Evolutionary conservation across 345 rosid species (phyloP).

Genomic region (Melaleuca quinquenervia): DNA sequence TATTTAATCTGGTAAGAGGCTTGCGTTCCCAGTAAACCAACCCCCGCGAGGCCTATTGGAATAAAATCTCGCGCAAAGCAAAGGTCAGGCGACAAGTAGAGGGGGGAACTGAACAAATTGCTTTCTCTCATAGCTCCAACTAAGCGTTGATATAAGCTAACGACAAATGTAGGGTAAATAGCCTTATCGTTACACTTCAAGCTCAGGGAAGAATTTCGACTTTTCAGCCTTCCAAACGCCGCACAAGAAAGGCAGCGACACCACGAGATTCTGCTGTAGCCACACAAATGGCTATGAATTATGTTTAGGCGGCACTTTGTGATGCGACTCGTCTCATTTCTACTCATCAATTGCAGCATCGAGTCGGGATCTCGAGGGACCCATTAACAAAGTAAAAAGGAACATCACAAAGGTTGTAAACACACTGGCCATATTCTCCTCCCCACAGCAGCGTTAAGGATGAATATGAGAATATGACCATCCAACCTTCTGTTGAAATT

Average conservation of each 20-base stretch:
- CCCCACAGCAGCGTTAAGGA: not conserved
- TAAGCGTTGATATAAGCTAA: not conserved
- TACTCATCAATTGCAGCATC: not conserved
- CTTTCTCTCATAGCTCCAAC: fast-evolving
- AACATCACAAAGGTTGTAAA: not conserved
- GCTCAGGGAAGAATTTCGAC: not conserved
- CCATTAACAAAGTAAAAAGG: not conserved
- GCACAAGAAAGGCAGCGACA: not conserved
- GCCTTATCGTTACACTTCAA: not conserved
- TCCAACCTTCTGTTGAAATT: not conserved
- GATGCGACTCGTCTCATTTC: not conserved
- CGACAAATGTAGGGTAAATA: not conserved
- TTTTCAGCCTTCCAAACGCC: not conserved
- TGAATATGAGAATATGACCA: not conserved
- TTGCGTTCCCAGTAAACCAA: not conserved
- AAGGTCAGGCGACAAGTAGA: not conserved
- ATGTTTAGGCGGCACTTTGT: not conserved
- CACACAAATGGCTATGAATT: not conserved
- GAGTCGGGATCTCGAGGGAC: not conserved
- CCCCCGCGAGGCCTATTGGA: not conserved
- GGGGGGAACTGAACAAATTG: not conserved
- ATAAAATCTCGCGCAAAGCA: not conserved
- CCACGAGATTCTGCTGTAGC: not conserved
- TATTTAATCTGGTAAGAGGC: not conserved
- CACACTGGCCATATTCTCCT: not conserved